phyloP scores from a whole-genome alignment of 1,284 basidiomycete species.

The Pyrrhoderma lamaoense region DNA sequence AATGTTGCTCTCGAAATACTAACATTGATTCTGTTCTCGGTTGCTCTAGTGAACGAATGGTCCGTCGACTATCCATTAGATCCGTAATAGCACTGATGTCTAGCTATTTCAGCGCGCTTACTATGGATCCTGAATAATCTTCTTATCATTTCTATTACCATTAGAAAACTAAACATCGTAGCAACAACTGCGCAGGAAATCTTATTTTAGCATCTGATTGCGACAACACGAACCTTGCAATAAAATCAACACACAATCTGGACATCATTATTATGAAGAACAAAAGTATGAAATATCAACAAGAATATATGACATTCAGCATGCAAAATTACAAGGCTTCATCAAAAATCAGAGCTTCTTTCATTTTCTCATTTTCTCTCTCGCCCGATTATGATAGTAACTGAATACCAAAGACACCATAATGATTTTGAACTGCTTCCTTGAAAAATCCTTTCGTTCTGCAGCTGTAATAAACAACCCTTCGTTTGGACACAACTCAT shows the following conservation, averaged over 20 bases:
- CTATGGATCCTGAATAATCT: constrained; percentile 14
- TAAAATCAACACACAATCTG: constrained; percentile 14
- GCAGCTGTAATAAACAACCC: no score
- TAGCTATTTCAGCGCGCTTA: constrained; percentile 9
- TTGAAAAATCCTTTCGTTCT: no score
- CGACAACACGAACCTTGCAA: constrained; percentile 15
- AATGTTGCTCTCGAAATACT: no score
- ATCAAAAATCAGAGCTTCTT: neutral
- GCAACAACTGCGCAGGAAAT: constrained; percentile 13
- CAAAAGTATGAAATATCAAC: constrained; percentile 7
- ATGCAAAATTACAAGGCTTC: no score
- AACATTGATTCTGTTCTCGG: no score
- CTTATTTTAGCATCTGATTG: constrained; percentile 15
- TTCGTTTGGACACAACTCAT: no score
- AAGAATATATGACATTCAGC: constrained; percentile 3
- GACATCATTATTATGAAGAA: constrained; percentile 12
- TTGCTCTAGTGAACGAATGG: constrained; percentile 45
- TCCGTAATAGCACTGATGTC: neutral
- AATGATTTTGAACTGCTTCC: no score
- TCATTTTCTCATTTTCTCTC: neutral
- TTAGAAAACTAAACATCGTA: constrained; percentile 2
- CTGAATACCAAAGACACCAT: no score
- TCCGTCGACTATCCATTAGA: constrained; percentile 20
- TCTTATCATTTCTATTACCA: neutral
- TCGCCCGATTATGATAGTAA: neutral